phyloP scores from a whole-genome alignment of 345 rosid species.

The Eutrema heterophyllum region DNA sequence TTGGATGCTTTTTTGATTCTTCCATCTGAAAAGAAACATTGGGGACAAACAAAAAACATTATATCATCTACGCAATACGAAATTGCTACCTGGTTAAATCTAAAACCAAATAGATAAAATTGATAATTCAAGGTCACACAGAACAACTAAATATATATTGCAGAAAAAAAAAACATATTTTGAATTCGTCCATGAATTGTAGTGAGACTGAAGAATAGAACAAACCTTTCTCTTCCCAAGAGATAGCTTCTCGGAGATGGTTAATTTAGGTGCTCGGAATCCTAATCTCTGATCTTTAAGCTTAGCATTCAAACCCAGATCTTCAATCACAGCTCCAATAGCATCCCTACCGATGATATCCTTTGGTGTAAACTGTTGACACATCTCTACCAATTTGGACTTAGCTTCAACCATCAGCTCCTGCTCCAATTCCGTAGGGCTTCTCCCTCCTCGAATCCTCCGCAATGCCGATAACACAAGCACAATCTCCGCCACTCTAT shows the following conservation, averaged over 20 bases:
- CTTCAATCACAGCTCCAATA: conserved; percentile 70
- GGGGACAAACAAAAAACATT: neutral
- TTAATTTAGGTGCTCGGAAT: conserved; percentile 50
- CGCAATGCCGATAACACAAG: conserved; percentile 75
- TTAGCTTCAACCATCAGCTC: conserved; percentile 77
- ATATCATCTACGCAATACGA: too few relatives aligned
- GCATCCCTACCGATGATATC: conserved; percentile 65
- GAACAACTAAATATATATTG: too few relatives aligned
- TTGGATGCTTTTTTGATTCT: conserved; percentile 57
- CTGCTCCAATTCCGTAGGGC: conserved; percentile 71
- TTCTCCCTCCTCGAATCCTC: conserved; percentile 69
- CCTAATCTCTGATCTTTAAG: conserved; percentile 70
- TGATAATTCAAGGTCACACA: too few relatives aligned
- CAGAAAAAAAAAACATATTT: neutral
- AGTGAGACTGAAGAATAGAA: neutral
- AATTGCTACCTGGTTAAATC: too few relatives aligned
- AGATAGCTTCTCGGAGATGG: conserved; percentile 68
- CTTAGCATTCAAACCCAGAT: conserved; percentile 68
- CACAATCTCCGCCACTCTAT: conserved; percentile 82
- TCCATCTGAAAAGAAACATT: conserved; percentile 54
- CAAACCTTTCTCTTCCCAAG: conserved; percentile 68
- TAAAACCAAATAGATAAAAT: too few relatives aligned
- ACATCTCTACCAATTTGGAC: conserved; percentile 56
- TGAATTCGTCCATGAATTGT: neutral
- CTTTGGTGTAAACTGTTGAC: conserved; percentile 53